Evolutionary conservation across 371 early-diverging fungal species (phyloP), one percentile per base, ranked within the genome.

Genomic region (Mortierella sp.): DNA sequence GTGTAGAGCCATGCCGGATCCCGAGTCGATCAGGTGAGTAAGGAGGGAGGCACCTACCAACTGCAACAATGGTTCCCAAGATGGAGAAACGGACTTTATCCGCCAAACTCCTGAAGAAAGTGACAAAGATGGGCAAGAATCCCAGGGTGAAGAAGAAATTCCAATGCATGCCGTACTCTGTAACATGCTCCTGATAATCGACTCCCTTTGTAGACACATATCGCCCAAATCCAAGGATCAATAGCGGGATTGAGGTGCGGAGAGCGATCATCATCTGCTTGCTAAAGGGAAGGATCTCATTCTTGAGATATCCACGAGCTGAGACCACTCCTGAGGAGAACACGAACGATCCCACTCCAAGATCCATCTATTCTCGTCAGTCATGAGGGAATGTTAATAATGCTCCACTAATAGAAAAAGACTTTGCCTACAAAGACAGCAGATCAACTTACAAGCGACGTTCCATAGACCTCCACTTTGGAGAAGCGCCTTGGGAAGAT

Each of bases 91-190:
- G 73, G 25, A 76, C 28, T 71, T 59, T 34, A 47, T 59, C 56
- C 57, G 60, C 80, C 28, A 82, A 70, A n/a, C 60, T 80, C 17
- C 82, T 80, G 51, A 73, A 82, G 19, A 85, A 28, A 25, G 93
- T 85, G 31, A 88, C 86, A 85, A 92, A 85, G 17, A 94, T 81
- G 7, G 95, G 94, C 45, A 98, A 72, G 55, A 93, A 82, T 0
- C 93, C 96, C 14, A 98, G 85, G 0, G 98, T 98, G 59, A 96
- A 86, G 76, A 98, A 98, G 76, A 98, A 98, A 83, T 98, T 98
- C 98, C 98, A 98, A 67, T 98, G 98, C 48, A 95, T 86, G 22
- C 98, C 98, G 72, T 98, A 98, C 79, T 98, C 98, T 2, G 94
- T 87, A 12, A 91, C 93, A 71, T 97, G 96, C 54, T 95, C 94